Base-by-base conservation (phyloP, 2,329 filamentous ascomycete species). In the Phialophora chinensis region DNA sequence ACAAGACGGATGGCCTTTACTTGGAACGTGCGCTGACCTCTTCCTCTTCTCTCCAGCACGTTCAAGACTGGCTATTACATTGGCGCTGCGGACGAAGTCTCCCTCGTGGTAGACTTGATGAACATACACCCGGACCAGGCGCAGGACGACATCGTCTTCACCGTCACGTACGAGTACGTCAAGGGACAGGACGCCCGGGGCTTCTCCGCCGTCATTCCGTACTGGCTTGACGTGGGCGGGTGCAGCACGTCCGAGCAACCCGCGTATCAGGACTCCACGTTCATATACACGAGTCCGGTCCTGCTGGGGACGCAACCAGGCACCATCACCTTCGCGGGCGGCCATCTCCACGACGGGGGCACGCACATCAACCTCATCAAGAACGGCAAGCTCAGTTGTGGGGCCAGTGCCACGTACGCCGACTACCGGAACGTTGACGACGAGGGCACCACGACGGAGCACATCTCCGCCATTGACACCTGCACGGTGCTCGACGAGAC, bases 311-410 rank as follows among this genome's bases (percentile, higher is more conserved):
- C 29, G 2, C 25, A 38, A 2, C 25, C 44, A 20, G 66, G 66
- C 38, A 35, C 47, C 5, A 54, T 68, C 23, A 47, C 52, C n/a
- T 65, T 65, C 12, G 54, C 49, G 23, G 66, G 42, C 35, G 62
- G 62, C 7, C 66, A 68, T 59, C n/a, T 68, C 2, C 66, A 68
- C 38, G 66, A 68, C 47, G 66, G 66, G 14, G 66, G 66, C 27
- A 68, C 66, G 6, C 62, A 62, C 20, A 52, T 68, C 29, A 44
- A 68, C 11, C 23, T 68, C 27, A 14, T 53, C 27, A 65, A 62
- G 52, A 68, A 68, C 25, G 62, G 54, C 3, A 42, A 53, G 35
- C 53, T 60, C 6, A 44, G 59, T 25, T 68, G 66, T 50, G 38
- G 20, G n/a, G 35, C 52, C 25, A 57, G 35, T 6, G 62, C 66